These are phyloP conservation scores for Saccharata proteae DNA, from an alignment of 2,329 filamentous ascomycete species.

Conservation along the genomic window DNA sequence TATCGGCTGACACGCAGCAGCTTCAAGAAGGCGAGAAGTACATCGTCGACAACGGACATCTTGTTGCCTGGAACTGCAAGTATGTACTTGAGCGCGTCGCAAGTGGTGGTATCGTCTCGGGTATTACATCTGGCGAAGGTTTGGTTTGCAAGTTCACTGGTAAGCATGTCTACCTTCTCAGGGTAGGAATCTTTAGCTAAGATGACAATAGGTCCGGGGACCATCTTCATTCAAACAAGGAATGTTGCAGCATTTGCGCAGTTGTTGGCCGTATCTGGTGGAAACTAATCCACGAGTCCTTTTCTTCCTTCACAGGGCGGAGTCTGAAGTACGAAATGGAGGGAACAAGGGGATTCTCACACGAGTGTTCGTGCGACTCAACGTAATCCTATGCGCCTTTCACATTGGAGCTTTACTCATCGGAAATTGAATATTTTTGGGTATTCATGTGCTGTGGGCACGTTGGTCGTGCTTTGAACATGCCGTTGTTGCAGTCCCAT, in stretches of 20 bases:
- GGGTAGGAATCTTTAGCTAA: constrained; percentile 1
- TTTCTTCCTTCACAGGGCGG: too few species aligned
- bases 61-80: constrained; percentile 94
- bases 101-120: constrained; percentile 87
- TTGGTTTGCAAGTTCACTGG: constrained; percentile 88
- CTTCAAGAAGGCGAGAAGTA: constrained; percentile 64
- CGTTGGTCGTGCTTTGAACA: too few species aligned
- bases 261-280: constrained; percentile 41
- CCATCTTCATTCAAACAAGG: constrained; percentile 83
- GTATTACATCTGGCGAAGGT: constrained; percentile 69
- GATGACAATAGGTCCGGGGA: constrained; percentile 52
- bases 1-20: constrained; percentile 16
- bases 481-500: too few species aligned
- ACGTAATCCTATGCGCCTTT: too few species aligned
- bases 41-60: constrained; percentile 82
- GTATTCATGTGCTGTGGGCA: too few species aligned
- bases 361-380: too few species aligned
- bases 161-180: too few species aligned
- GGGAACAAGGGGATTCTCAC: too few species aligned
- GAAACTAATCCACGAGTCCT: too few species aligned
- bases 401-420: too few species aligned
- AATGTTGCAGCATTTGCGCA: constrained; percentile 56
- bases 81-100: constrained; percentile 84
- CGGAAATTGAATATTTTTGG: too few species aligned
- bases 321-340: too few species aligned